A percentile compares a stretch with the other conserved stretches of the same genome.
Evolutionary conservation across 2,329 filamentous ascomycete species (phyloP).

Genomic region (Colletotrichum chlorophyti): DNA sequence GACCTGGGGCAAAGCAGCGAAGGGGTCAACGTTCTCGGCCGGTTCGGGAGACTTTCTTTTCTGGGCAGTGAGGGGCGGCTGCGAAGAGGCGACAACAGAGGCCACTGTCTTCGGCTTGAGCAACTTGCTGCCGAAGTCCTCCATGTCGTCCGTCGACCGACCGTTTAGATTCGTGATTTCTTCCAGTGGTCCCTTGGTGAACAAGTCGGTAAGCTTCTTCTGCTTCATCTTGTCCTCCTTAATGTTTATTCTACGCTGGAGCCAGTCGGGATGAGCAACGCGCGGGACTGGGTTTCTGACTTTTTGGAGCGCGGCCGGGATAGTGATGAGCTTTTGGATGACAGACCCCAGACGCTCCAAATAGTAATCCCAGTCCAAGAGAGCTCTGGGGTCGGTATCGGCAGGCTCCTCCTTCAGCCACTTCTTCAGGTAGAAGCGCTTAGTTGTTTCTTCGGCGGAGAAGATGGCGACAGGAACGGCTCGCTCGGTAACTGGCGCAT

Average conservation of each 20-base stretch:
- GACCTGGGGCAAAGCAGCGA: constrained; percentile 78
- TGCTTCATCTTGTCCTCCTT: constrained; percentile 99
- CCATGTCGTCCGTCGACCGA: constrained; percentile 70
- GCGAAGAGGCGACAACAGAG: constrained; percentile 59
- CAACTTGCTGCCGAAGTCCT: constrained; percentile 78
- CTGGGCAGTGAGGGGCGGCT: constrained; percentile 60
- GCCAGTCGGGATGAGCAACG: constrained; percentile 94
- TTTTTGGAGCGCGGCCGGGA: constrained; percentile 95
- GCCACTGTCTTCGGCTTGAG: constrained; percentile 68
- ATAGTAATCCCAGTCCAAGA: constrained; percentile 98
- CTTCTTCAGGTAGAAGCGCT: constrained; percentile 88
- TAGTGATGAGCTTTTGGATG: constrained; percentile 98
- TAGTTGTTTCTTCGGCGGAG: constrained; percentile 87
- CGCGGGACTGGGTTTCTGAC: constrained; percentile 92
- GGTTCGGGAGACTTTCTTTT: constrained; percentile 80
- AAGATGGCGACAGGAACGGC: constrained; percentile 97
- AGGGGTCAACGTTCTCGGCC: constrained; percentile 75
- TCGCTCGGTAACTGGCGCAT: constrained; percentile 91
- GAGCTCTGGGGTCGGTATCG: constrained; percentile 86
- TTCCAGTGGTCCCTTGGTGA: constrained; percentile 74
- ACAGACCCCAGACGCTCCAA: constrained; percentile 94
- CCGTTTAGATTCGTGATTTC: constrained; percentile 73
- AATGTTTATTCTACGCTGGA: constrained; percentile 89
- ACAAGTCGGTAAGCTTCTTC: constrained; percentile 96
- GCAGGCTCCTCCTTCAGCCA: constrained; percentile 94